Conservation (phyloP, 441 rosid species). For the Adansonia madagascariensis region DNA sequence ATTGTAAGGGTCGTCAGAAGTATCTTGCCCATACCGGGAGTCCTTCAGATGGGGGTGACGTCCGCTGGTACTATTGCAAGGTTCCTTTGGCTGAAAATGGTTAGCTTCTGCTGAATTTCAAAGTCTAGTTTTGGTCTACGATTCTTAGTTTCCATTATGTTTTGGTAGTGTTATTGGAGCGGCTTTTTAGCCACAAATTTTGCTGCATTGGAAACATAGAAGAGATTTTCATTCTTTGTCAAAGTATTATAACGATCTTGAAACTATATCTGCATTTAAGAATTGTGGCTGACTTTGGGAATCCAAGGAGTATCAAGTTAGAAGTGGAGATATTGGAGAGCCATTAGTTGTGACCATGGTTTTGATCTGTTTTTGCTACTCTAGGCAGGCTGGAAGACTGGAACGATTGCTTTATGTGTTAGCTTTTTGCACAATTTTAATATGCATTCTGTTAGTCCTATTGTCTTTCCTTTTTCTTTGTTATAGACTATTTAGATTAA, state of each 20-base stretch:
- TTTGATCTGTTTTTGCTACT: constrained; percentile 18
- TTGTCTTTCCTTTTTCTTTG: background rate
- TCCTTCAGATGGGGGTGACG: constrained; percentile 90
- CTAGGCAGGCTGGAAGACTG: background rate
- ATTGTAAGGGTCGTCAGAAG: constrained; percentile 73
- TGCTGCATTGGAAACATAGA: constrained; percentile 6
- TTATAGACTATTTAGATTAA: background rate
- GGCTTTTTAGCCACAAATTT: background rate
- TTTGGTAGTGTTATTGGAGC: background rate
- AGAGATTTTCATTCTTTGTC: background rate
- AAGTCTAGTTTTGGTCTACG: background rate
- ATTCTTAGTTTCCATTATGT: constrained; percentile 1
- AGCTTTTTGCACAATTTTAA: background rate
- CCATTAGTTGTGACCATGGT: background rate
- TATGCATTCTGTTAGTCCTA: constrained; percentile 1
- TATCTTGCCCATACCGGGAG: constrained; percentile 83
- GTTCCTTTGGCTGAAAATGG: constrained; percentile 79
- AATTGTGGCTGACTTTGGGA: background rate
- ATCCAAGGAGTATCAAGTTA: background rate
- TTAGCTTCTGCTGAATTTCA: constrained; percentile 33
- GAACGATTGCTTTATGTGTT: background rate
- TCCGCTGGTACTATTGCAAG: constrained; percentile 90
- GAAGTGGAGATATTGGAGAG: background rate
- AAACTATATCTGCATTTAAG: background rate
- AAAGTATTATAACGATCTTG: background rate